Evolutionary conservation across 1,139 yeast species (phyloP).

Genomic region (Geotrichum cucujoidarum): DNA sequence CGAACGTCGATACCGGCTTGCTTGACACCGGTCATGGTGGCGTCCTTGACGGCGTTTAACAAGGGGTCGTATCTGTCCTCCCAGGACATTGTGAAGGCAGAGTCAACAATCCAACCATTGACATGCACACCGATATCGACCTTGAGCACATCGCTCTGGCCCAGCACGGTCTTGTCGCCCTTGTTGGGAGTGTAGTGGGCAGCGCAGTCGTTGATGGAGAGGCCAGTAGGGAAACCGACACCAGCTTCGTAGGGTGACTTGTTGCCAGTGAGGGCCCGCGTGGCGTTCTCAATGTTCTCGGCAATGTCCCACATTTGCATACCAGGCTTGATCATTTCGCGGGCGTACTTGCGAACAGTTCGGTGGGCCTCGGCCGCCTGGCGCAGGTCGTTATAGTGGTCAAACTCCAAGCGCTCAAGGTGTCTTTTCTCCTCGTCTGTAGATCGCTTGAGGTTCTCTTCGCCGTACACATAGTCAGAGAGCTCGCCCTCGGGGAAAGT

Average conservation of each 20-base stretch:
- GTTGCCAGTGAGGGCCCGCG: constrained; percentile 65
- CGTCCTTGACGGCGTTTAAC: constrained; percentile 79
- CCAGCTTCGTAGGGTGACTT: constrained; percentile 68
- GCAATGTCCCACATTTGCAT: constrained; percentile 90
- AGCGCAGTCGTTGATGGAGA: constrained; percentile 88
- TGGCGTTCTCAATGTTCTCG: constrained; percentile 79
- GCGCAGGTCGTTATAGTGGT: constrained; percentile 78
- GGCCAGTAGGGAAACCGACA: constrained; percentile 95
- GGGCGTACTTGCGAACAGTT: constrained; percentile 78
- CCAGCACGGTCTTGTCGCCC: constrained; percentile 77
- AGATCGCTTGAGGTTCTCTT: constrained; percentile 67
- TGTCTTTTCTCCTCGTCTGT: constrained; percentile 85
- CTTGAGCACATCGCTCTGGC: constrained; percentile 89
- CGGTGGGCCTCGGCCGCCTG: constrained; percentile 96
- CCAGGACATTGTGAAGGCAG: constrained; percentile 90
- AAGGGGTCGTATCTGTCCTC: constrained; percentile 71
- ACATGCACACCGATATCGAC: constrained; percentile 97
- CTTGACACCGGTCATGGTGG: constrained; percentile 87
- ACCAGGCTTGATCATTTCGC: constrained; percentile 75
- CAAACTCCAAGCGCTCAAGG: constrained; percentile 58
- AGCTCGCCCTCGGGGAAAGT: constrained; percentile 37
- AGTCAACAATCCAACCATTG: constrained; percentile 91
- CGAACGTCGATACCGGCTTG: constrained; percentile 97
- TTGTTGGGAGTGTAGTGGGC: constrained; percentile 98
- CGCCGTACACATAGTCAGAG: constrained; percentile 48